Conservation (phyloP, 2,329 filamentous ascomycete species). For the Penicillium sp. region DNA sequence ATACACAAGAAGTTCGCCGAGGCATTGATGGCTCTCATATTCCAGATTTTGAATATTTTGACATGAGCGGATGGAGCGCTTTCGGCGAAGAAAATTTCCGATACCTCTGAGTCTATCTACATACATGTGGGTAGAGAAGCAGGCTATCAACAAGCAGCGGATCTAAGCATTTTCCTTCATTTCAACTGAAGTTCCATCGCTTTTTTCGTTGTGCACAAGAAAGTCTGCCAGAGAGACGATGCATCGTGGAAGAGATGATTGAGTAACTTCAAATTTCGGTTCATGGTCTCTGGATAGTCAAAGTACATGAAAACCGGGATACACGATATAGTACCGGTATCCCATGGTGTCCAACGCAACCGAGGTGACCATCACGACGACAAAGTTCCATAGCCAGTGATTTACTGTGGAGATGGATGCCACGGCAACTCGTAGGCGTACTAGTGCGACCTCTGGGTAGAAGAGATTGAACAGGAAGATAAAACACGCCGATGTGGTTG, state of each 20-base stretch:
- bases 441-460: constrained; percentile 31
- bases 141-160: not conserved
- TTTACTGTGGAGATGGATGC: constrained; percentile 28
- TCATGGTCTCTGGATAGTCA: constrained; percentile 33
- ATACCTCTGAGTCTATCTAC: not conserved
- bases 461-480: constrained; percentile 31
- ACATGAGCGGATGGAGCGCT: not conserved
- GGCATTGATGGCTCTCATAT: not conserved
- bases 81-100: not conserved
- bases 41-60: not conserved
- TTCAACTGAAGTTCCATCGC: not conserved
- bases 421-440: constrained; percentile 32
- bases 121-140: no score
- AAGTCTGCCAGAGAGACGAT: constrained; percentile 24
- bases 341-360: constrained; percentile 30
- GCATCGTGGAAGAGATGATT: constrained; percentile 32
- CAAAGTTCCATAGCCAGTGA: constrained; percentile 32
- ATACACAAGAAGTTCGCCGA: not conserved
- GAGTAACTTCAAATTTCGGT: constrained; percentile 30
- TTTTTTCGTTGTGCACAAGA: constrained; percentile 19
- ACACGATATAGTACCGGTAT: constrained; percentile 28
- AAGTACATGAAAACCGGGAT: constrained; percentile 27
- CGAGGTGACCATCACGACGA: constrained; percentile 31
- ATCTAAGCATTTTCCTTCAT: not conserved
- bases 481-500: constrained; percentile 26